These are phyloP conservation scores for Climacium dendroides DNA, from an alignment of 225 moss, liverwort and hornwort species.

Conservation along the genomic window DNA sequence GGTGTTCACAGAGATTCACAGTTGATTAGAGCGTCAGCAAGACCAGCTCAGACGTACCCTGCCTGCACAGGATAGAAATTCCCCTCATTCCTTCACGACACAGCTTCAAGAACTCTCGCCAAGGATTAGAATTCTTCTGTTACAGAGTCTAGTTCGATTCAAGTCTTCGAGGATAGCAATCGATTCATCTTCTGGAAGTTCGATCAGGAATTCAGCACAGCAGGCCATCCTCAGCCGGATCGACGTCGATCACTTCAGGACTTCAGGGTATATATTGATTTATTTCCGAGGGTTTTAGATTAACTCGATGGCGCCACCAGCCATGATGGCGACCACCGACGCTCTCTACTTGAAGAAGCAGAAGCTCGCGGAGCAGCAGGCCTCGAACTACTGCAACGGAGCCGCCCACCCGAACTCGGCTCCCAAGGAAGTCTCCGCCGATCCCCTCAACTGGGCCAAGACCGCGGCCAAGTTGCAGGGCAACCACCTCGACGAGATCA, in stretches of 20 bases:
- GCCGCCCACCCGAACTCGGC: no score
- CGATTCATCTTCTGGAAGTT: no score
- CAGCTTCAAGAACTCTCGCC: neutral
- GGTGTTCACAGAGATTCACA: neutral
- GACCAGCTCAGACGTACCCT: neutral
- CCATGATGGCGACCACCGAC: neutral
- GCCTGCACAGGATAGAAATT: neutral
- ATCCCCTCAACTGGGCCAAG: neutral
- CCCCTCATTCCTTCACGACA: neutral
- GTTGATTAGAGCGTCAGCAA: neutral
- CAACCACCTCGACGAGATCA: neutral
- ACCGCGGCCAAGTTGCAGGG: neutral
- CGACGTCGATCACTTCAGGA: neutral
- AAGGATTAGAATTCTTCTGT: no score
- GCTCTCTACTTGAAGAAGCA: neutral
- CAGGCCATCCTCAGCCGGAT: fast-evolving
- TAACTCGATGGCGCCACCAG: neutral
- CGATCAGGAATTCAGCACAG: no score
- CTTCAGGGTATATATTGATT: no score
- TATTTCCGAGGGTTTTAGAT: neutral
- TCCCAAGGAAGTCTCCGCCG: neutral
- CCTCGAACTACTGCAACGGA: neutral
- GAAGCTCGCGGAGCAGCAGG: neutral
- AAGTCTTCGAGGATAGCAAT: no score
- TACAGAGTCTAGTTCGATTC: no score